Percentiles rank a stretch among this genome's conserved stretches.
These are phyloP conservation scores for Mycena amicta DNA, from an alignment of 768 basidiomycete genomes.

Conservation along the genomic window DNA sequence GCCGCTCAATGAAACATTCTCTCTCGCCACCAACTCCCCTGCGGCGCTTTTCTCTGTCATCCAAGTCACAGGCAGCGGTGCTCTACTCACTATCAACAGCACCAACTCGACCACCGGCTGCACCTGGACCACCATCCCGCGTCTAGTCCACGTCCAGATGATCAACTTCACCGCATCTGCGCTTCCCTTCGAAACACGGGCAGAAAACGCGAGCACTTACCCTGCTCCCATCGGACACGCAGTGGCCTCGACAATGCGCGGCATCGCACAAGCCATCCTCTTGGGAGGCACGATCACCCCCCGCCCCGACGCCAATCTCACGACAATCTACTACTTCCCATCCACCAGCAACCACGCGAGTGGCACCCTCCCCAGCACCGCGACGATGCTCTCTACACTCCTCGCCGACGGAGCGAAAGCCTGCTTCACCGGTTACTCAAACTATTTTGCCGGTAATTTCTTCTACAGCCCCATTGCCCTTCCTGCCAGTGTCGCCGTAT, in stretches of 20 bases:
- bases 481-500: background rate
- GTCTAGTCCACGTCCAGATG: conserved; percentile 1
- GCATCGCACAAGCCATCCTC: conserved; percentile 7
- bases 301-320: background rate
- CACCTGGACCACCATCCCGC: background rate
- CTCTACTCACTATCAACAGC: background rate
- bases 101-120: background rate
- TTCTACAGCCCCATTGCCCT: background rate
- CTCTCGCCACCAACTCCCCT: background rate
- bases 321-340: background rate
- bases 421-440: conserved; percentile 6
- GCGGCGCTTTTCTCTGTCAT: background rate
- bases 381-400: background rate
- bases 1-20: background rate
- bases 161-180: background rate
- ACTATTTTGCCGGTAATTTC: background rate
- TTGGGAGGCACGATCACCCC: background rate
- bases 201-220: background rate
- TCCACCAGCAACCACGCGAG: background rate
- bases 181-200: background rate
- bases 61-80: conserved; percentile 2
- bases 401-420: conserved; percentile 8
- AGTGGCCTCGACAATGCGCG: background rate
- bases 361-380: background rate
- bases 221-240: conserved; percentile 3